Evolutionary conservation across 257 asterid species (phyloP).

Genomic region (Solanum chmielewskii): DNA sequence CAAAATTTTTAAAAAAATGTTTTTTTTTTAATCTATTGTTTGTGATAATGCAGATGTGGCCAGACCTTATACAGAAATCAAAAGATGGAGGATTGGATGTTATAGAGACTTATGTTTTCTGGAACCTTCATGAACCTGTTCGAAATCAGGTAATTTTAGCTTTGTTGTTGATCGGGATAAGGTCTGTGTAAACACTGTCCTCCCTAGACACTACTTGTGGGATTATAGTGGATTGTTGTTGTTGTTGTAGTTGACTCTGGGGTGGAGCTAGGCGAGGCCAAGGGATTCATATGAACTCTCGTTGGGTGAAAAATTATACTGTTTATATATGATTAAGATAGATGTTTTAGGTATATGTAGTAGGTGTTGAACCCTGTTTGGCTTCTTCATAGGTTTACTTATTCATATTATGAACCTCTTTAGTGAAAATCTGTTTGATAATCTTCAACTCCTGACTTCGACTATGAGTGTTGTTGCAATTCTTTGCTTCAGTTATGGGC

Average conservation of each 20-base stretch:
- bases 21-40: not conserved
- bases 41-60: constrained; percentile 64
- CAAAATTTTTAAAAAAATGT: not conserved
- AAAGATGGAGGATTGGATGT: constrained; percentile 84
- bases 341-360: not conserved
- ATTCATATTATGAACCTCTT: not conserved
- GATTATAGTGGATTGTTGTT: not conserved
- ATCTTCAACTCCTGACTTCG: not conserved
- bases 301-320: not conserved
- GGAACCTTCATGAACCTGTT: constrained; percentile 81
- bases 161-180: not conserved
- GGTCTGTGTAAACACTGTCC: not conserved
- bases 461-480: not conserved
- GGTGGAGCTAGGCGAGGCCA: not conserved
- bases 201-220: not conserved
- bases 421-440: not conserved
- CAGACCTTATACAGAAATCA: constrained; percentile 67
- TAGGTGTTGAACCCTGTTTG: not conserved
- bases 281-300: not conserved
- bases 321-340: not conserved
- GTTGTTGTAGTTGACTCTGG: not conserved
- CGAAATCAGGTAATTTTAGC: constrained; percentile 44
- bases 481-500: constrained; percentile 20
- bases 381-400: not conserved
- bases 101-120: constrained; percentile 73